These are phyloP conservation scores for Beta corolliflora DNA, from an alignment of 179 eudicot genomes.

Conservation along the genomic window DNA sequence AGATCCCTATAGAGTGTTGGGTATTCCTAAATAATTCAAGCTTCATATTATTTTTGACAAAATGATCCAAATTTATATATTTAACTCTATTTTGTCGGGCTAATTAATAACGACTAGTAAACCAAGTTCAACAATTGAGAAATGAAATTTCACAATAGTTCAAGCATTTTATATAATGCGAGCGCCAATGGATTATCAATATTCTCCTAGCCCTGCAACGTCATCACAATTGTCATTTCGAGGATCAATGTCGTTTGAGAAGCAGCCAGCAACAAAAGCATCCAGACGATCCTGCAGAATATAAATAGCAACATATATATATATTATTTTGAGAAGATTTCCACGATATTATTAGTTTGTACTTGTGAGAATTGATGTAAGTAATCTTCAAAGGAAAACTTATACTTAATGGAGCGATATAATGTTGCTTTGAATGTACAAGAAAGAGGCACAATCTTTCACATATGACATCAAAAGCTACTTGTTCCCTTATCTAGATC, in stretches of 20 bases:
- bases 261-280: background rate
- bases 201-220: background rate
- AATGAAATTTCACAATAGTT: background rate
- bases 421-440: no score
- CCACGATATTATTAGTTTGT: no score
- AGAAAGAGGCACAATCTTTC: no score
- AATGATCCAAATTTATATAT: background rate
- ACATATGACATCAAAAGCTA: no score
- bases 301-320: background rate
- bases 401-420: no score
- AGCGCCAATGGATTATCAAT: background rate
- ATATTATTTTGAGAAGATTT: background rate
- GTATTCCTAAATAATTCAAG: background rate
- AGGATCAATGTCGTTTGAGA: background rate
- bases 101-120: background rate
- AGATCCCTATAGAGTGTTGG: background rate
- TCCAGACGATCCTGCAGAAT: constrained; percentile 14
- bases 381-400: no score
- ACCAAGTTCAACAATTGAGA: background rate
- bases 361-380: no score
- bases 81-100: background rate
- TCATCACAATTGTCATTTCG: background rate
- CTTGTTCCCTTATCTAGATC: no score
- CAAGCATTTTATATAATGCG: no score
- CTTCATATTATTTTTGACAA: background rate